phyloP scores from a whole-genome alignment of 176 grass and related monocot species.

The Musa acuminata region DNA sequence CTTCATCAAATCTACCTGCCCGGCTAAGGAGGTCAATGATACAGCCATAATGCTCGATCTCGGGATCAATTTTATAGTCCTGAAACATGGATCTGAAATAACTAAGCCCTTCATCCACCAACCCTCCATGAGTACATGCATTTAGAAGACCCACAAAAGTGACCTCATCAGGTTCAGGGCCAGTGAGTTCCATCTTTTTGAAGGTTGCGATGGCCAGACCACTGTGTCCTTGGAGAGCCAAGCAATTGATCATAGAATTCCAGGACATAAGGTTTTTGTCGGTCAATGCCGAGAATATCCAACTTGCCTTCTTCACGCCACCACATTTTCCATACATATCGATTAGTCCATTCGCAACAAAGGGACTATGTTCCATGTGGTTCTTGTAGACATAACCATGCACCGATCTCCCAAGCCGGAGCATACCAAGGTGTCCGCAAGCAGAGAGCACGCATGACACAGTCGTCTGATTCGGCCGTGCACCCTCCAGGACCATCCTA shows the following conservation, averaged over 20 bases:
- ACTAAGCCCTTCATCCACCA: constrained; percentile 42
- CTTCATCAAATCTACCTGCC: constrained; percentile 49
- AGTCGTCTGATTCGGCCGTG: constrained; percentile 49
- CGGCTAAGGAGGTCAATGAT: constrained; percentile 62
- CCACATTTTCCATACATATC: constrained; percentile 59
- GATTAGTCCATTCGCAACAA: constrained; percentile 52
- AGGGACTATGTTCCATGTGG: constrained; percentile 34
- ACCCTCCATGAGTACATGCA: constrained; percentile 58
- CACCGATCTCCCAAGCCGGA: constrained; percentile 47
- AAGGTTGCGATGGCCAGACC: constrained; percentile 38
- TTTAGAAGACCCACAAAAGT: constrained; percentile 66
- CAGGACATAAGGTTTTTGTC: constrained; percentile 43
- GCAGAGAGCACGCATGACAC: constrained; percentile 53
- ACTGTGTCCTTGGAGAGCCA: constrained; percentile 48
- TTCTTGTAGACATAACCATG: constrained; percentile 48
- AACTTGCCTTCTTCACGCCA: constrained; percentile 31
- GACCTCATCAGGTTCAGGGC: constrained; percentile 43
- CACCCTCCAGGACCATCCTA: constrained; percentile 17
- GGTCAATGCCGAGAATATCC: constrained; percentile 35
- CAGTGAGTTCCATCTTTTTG: constrained; percentile 32
- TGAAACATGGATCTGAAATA: constrained; percentile 55
- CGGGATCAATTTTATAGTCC: constrained; percentile 33
- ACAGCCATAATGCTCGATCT: constrained; percentile 57
- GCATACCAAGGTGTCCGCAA: constrained; percentile 47
- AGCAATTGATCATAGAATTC: constrained; percentile 55